phyloP scores from a whole-genome alignment of 2,329 filamentous ascomycete species.

The Penicillium glabrum region DNA sequence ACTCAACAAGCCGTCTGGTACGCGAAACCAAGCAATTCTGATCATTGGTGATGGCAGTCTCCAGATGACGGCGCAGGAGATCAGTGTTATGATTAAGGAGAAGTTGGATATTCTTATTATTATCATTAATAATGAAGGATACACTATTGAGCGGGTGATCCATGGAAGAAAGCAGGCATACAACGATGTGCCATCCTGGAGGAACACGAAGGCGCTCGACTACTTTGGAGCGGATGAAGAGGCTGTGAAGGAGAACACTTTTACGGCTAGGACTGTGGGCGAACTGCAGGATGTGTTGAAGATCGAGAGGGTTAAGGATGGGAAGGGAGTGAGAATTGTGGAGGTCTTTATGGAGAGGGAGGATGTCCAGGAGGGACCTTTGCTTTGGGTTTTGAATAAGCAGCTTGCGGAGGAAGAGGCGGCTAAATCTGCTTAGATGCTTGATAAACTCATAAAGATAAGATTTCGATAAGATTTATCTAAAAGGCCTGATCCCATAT shows the following conservation, averaged over 20 bases:
- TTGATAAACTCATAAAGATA: not conserved
- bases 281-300: constrained; percentile 46
- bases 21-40: constrained; percentile 52
- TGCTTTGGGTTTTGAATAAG: constrained; percentile 32
- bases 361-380: constrained; percentile 33
- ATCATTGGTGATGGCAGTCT: constrained; percentile 66
- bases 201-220: constrained; percentile 49
- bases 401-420: constrained; percentile 30
- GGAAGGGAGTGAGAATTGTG: constrained; percentile 41
- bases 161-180: constrained; percentile 56
- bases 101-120: constrained; percentile 52
- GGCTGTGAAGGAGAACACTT: constrained; percentile 41
- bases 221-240: constrained; percentile 49
- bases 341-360: constrained; percentile 44
- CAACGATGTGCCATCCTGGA: constrained; percentile 57
- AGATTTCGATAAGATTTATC: not conserved
- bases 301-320: constrained; percentile 37
- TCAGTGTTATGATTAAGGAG: constrained; percentile 62
- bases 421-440: not conserved
- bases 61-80: constrained; percentile 66
- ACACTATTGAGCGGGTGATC: constrained; percentile 60
- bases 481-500: too few species aligned
- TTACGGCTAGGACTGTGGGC: constrained; percentile 45
- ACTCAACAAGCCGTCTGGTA: constrained; percentile 17
- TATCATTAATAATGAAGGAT: constrained; percentile 60